Percentiles rank a stretch among this genome's conserved stretches.
Evolutionary conservation across 78 protist genomes (phyloP).

Genomic region (Emiliania huxleyi): DNA sequence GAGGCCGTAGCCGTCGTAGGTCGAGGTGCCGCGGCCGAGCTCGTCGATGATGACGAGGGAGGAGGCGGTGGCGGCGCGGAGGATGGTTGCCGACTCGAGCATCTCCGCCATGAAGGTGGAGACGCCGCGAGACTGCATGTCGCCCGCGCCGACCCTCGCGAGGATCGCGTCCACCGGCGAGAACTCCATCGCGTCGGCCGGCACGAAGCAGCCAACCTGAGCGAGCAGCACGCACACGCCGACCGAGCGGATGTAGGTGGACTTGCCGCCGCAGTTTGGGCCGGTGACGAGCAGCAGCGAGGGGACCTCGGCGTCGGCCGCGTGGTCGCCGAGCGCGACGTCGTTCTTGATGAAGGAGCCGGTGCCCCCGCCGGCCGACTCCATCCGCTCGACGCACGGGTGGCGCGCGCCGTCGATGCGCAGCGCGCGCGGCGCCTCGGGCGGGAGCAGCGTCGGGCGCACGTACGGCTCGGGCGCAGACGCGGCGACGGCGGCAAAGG

Average conservation of each 20-base stretch:
- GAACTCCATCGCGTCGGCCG: slow-evolving; percentile 58
- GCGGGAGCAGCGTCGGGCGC: slow-evolving; percentile 65
- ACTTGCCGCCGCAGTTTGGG: slow-evolving; percentile 89
- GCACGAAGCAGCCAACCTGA: slow-evolving; percentile 95
- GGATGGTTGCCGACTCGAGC: slow-evolving; percentile 94
- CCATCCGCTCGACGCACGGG: slow-evolving; percentile 89
- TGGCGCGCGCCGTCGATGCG: slow-evolving; percentile 76
- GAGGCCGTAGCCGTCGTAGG: slow-evolving; percentile 98
- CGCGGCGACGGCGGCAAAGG: slow-evolving; percentile 68
- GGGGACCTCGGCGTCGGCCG: background rate
- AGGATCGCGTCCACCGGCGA: slow-evolving; percentile 80
- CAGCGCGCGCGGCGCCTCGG: slow-evolving; percentile 29
- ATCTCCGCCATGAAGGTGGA: slow-evolving; percentile 96
- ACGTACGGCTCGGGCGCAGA: slow-evolving; percentile 76
- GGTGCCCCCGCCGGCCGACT: slow-evolving; percentile 39
- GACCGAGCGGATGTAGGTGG: slow-evolving; percentile 80
- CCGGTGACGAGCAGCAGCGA: slow-evolving; percentile 84
- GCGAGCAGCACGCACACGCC: slow-evolving; percentile 92
- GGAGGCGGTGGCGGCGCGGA: slow-evolving; percentile 78
- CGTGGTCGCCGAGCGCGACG: slow-evolving; percentile 22
- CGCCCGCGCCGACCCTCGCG: slow-evolving; percentile 97
- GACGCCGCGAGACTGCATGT: slow-evolving; percentile 69
- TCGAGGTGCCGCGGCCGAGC: slow-evolving; percentile 98
- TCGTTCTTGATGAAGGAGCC: slow-evolving; percentile 86
- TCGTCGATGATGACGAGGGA: slow-evolving; percentile 96